phyloP scores from a whole-genome alignment of 2,329 filamentous ascomycete genomes.

The Ophiostoma ips region DNA sequence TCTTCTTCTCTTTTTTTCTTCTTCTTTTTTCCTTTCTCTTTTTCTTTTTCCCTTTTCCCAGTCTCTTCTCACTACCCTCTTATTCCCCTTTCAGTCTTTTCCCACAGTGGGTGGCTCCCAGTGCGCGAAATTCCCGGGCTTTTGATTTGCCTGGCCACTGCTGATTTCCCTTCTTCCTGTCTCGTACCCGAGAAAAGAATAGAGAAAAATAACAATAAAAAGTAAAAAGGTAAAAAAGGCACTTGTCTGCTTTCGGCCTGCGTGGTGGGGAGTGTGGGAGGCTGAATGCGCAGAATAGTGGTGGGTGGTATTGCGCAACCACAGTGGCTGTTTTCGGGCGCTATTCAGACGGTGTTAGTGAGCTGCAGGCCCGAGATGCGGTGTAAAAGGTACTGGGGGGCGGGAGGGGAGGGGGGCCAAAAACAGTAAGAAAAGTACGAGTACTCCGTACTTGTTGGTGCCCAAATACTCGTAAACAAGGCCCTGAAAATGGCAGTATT shows the following conservation, averaged over 20 bases:
- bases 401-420: too few species aligned
- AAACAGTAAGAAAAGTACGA: too few species aligned
- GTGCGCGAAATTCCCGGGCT: slow-evolving; percentile 5
- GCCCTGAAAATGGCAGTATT: too few species aligned
- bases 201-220: neutral
- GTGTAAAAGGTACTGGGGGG: too few species aligned
- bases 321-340: neutral
- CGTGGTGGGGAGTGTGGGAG: neutral
- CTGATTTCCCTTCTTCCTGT: neutral
- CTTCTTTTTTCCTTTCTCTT: neutral
- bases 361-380: neutral
- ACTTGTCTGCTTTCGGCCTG: slow-evolving; percentile 7
- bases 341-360: neutral
- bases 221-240: neutral
- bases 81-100: neutral
- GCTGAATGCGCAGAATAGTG: neutral
- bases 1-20: neutral
- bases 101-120: neutral
- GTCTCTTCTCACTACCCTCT: neutral
- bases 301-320: neutral
- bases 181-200: neutral
- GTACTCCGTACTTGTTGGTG: too few species aligned
- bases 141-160: neutral
- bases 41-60: slow-evolving; percentile 1
- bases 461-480: too few species aligned